Conservation (phyloP, 345 rosid species). For the Eucalyptus lansdowneana region DNA sequence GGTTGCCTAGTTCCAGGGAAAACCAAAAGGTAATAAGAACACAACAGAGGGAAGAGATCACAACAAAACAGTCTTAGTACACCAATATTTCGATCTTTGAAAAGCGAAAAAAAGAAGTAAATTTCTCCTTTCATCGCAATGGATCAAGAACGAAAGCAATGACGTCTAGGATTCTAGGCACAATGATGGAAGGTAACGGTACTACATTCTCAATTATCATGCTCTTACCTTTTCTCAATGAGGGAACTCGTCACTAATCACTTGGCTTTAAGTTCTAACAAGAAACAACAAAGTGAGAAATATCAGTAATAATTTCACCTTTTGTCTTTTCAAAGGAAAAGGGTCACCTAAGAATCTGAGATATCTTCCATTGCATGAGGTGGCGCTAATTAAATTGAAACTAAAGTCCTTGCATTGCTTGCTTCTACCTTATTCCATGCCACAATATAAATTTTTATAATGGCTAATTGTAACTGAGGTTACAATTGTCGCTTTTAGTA, state of each 20-base stretch:
- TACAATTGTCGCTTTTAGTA: neutral
- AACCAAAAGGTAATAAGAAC: too few species aligned
- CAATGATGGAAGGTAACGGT: neutral
- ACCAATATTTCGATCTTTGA: neutral
- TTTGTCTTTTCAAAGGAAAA: neutral
- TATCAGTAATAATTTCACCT: neutral
- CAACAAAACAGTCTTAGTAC: too few species aligned
- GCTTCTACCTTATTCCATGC: neutral
- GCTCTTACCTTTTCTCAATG: neutral
- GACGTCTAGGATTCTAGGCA: neutral
- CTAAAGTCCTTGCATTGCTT: neutral
- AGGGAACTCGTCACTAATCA: neutral
- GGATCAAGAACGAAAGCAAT: neutral
- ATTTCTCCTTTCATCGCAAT: neutral
- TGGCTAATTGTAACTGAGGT: neutral
- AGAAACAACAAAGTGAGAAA: neutral
- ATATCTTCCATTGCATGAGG: neutral
- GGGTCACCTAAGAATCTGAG: neutral
- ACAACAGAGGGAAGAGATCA: too few species aligned
- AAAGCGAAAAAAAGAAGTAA: neutral
- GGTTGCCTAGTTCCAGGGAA: accelerated
- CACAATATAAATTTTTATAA: neutral
- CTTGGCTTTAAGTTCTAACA: neutral
- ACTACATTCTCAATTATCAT: neutral
- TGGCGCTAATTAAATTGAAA: neutral